A percentile compares a stretch with the other conserved stretches of the same genome.
Evolutionary conservation across 1,284 basidiomycete genomes (phyloP).

Genomic region (Thecaphora thlaspeos): DNA sequence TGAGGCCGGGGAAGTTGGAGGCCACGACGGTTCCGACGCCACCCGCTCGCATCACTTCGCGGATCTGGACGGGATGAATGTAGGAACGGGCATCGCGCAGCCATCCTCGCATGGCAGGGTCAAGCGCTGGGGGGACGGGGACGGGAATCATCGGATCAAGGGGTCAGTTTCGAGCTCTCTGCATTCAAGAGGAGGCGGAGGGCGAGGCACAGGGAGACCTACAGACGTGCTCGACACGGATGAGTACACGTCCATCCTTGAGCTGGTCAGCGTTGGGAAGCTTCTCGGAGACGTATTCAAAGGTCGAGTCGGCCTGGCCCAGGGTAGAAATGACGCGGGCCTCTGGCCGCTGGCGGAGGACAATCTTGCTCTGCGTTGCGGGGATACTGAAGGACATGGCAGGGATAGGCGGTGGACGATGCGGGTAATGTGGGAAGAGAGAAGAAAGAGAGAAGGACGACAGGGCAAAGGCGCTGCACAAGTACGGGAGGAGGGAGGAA

Average conservation of each 20-base stretch:
- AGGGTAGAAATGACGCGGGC: slow-evolving; percentile 44
- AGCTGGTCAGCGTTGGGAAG: slow-evolving; percentile 30
- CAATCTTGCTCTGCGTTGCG: slow-evolving; percentile 39
- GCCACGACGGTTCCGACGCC: slow-evolving; percentile 70
- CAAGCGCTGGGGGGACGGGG: slow-evolving; percentile 23
- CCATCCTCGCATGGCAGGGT: slow-evolving; percentile 72
- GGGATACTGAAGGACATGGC: slow-evolving; percentile 15
- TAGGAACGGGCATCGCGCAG: slow-evolving; percentile 66
- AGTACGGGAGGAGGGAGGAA: too few relatives aligned
- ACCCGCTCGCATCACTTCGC: slow-evolving; percentile 73
- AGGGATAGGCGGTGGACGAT: too few relatives aligned
- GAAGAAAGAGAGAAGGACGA: too few relatives aligned
- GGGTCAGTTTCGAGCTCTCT: too few relatives aligned
- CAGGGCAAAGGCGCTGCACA: too few relatives aligned
- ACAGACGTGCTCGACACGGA: slow-evolving; percentile 52
- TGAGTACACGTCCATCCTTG: slow-evolving; percentile 46
- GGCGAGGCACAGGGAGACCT: background rate
- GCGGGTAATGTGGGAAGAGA: too few relatives aligned
- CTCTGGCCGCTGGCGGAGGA: slow-evolving; percentile 53
- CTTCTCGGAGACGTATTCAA: slow-evolving; percentile 27
- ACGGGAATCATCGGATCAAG: too few relatives aligned
- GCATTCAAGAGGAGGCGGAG: too few relatives aligned
- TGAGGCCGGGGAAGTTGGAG: slow-evolving; percentile 45
- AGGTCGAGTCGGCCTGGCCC: slow-evolving; percentile 42
- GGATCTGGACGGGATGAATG: slow-evolving; percentile 69